Evolutionary conservation across 495 filamentous ascomycete species (phyloP), one percentile per base, ranked within the genome.

Genomic region (Penicillium canariense): DNA sequence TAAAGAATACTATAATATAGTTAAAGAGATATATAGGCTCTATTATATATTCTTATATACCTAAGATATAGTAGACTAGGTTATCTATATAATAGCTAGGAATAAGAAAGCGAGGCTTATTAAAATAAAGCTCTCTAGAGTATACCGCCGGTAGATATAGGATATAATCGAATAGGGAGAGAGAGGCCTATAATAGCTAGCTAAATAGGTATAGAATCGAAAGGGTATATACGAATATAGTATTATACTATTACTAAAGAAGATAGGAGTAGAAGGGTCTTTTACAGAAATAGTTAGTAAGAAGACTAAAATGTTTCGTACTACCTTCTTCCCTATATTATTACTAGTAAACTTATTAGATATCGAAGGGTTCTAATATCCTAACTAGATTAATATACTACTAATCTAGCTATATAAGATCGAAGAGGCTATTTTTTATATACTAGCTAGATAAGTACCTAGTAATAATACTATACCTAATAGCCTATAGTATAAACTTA

Each of bases 61-160:
- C 2, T 17, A 56, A 11, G 42, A 53, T 20, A 40, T 44, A 1
- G 48, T 35, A 23, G 27, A 48, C 18, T 57, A 27, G 59, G 27
- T 34, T 5, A 4, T 11, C 1, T 62, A 59, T 28, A 25, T 27
- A 0, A 9, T 18, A 11, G 47, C 50, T 15, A 45, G 47, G 11
- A 62, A 59, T 26, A 26, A 18, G 5, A 56, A 63, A 39, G 49
- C 55, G 5, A 35, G 48, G 3, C 18, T 56, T 1, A 30, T 61
- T 30, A 53, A 53, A 11, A 54, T 38, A 36, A 23, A 27, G 11
- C 35, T 60, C 0, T 36, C 40, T 0, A 3, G 15, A 28, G 52
- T 35, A 17, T 35, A 54, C 14, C 54, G 48, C 2, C 44, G 45
- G 2, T 14, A 34, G 14, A 47, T 59, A 6, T 39, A 62, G 31